phyloP scores from a whole-genome alignment of 1,284 basidiomycete genomes.

The Xerocomus nothofagi region DNA sequence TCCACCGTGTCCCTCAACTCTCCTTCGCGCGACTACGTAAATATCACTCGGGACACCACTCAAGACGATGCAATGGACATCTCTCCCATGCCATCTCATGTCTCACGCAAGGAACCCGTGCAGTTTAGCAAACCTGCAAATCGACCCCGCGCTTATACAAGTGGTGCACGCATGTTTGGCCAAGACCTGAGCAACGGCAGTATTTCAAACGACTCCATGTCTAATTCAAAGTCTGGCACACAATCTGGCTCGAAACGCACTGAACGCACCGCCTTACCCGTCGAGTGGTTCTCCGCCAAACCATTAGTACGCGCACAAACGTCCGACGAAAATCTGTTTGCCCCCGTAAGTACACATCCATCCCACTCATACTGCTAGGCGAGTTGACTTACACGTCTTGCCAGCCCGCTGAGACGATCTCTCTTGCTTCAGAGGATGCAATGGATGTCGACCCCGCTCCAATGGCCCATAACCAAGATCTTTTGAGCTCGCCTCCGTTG shows the following conservation, averaged over 20 bases:
- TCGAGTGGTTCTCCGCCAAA: constrained; percentile 53
- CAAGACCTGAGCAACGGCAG: constrained; percentile 61
- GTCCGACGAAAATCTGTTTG: constrained; percentile 30
- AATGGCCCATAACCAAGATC: constrained; percentile 25
- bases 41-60: constrained; percentile 47
- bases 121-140: constrained; percentile 31
- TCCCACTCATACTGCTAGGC: constrained; percentile 4
- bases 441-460: constrained; percentile 72
- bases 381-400: constrained; percentile 7
- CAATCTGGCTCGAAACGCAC: constrained; percentile 49
- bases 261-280: constrained; percentile 60
- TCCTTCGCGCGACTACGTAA: constrained; percentile 49
- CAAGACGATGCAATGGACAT: constrained; percentile 73
- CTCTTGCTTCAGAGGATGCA: constrained; percentile 54
- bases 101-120: constrained; percentile 30
- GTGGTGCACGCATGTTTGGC: constrained; percentile 64
- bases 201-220: constrained; percentile 22
- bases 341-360: constrained; percentile 31
- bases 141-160: constrained; percentile 62
- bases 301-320: constrained; percentile 24
- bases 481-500: constrained; percentile 43
- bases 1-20: constrained; percentile 77
- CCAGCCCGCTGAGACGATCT: constrained; percentile 40
- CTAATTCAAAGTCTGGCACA: constrained; percentile 38
- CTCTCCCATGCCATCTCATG: constrained; percentile 58